Conservation (phyloP, 345 rosid species). For the Isatis tinctoria region DNA sequence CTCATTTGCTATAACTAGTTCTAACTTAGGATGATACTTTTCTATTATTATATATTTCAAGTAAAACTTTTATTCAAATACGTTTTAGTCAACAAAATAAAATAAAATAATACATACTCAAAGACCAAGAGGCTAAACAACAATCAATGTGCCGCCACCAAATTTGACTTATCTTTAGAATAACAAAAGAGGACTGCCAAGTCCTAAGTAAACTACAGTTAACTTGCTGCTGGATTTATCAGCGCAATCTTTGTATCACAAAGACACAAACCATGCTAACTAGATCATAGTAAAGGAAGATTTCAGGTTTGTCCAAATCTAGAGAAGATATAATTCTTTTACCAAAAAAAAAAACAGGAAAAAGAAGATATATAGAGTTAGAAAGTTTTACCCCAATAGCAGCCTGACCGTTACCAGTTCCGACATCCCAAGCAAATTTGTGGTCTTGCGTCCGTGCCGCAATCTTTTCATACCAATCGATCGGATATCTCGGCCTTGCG, state of each 20-base stretch:
- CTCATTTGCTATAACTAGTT: neutral
- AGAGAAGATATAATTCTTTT: neutral
- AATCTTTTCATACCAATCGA: conserved; percentile 25
- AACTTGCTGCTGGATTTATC: neutral
- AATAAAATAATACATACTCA: neutral
- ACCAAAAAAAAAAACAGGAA: no score
- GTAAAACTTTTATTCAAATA: neutral
- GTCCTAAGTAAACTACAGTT: neutral
- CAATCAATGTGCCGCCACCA: neutral
- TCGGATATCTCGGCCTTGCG: conserved; percentile 31
- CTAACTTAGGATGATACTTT: neutral
- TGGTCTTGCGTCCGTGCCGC: conserved; percentile 17
- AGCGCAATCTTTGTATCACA: neutral
- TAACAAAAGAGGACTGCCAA: neutral
- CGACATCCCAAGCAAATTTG: conserved; percentile 32
- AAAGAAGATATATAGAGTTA: neutral
- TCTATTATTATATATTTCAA: neutral
- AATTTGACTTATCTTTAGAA: conserved; percentile 4
- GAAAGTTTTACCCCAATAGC: conserved; percentile 14
- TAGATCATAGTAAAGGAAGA: neutral
- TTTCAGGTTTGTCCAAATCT: neutral
- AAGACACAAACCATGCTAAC: neutral
- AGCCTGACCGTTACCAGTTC: conserved; percentile 30
- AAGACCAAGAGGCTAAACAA: neutral
- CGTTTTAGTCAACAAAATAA: neutral